phyloP scores from a whole-genome alignment of 78 protist genomes.

The Tieghemostelium lacteum region DNA sequence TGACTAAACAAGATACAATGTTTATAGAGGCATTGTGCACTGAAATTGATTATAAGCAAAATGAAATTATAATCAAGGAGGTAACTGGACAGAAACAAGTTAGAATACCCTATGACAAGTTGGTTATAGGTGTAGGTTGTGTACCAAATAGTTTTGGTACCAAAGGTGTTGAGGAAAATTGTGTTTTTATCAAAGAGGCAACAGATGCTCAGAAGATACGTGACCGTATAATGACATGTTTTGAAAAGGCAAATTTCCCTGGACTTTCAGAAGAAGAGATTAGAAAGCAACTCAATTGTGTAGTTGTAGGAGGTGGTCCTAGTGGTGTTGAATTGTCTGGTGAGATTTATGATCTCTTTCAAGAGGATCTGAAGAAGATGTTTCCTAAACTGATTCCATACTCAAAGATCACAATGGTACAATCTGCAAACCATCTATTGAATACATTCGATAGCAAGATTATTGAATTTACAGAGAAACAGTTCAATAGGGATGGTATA shows the following conservation, averaged over 20 bases:
- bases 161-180: slow-evolving; percentile 86
- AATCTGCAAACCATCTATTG: slow-evolving; percentile 79
- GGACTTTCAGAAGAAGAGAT: slow-evolving; percentile 43
- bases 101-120: slow-evolving; percentile 77
- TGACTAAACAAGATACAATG: neutral
- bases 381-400: slow-evolving; percentile 55
- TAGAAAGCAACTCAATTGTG: slow-evolving; percentile 43
- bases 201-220: slow-evolving; percentile 81
- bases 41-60: slow-evolving; percentile 30
- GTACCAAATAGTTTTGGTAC: slow-evolving; percentile 84
- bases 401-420: slow-evolving; percentile 56
- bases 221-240: slow-evolving; percentile 72
- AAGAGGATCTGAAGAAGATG: slow-evolving; percentile 22
- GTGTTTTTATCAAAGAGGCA: slow-evolving; percentile 80
- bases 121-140: slow-evolving; percentile 89
- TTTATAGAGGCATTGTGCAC: slow-evolving; percentile 70
- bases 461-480: slow-evolving; percentile 71
- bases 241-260: slow-evolving; percentile 86
- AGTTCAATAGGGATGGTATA: slow-evolving; percentile 50
- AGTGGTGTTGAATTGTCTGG: slow-evolving; percentile 85
- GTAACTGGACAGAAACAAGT: neutral
- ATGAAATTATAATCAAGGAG: slow-evolving; percentile 8
- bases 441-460: slow-evolving; percentile 82
- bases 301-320: slow-evolving; percentile 94
- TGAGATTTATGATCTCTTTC: slow-evolving; percentile 19